Evolutionary conservation across 2,329 filamentous ascomycete species (phyloP).

Genomic region (Ceratocystis smalleyi): DNA sequence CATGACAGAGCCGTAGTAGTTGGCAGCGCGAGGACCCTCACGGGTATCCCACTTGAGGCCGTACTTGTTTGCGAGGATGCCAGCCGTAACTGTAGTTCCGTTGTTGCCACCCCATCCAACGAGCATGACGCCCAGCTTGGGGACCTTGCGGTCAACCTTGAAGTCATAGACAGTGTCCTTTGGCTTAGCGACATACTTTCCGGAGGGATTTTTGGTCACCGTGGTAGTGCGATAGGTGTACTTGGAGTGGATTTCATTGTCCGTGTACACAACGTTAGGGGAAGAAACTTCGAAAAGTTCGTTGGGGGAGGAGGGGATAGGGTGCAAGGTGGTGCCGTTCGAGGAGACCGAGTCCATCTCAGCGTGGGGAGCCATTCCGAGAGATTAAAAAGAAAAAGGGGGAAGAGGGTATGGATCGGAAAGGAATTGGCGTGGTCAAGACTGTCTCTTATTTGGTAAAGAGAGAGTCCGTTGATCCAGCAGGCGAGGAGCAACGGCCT

Average conservation of each 20-base stretch:
- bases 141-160: constrained; percentile 87
- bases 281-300: constrained; percentile 76
- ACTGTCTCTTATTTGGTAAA: constrained; percentile 36
- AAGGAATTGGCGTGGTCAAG: constrained; percentile 18
- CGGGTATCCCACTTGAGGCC: constrained; percentile 83
- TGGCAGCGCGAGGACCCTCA: constrained; percentile 68
- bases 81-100: constrained; percentile 88
- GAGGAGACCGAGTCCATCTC: constrained; percentile 40
- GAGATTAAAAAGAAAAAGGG: constrained; percentile 8
- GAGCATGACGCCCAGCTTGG: constrained; percentile 91
- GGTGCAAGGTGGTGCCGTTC: constrained; percentile 27
- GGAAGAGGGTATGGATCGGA: background rate
- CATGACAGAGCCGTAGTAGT: constrained; percentile 96
- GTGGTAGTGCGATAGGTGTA: constrained; percentile 94
- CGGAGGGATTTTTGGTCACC: constrained; percentile 52
- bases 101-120: constrained; percentile 98
- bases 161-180: constrained; percentile 89
- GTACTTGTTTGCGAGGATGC: constrained; percentile 88
- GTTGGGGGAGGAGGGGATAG: constrained; percentile 26
- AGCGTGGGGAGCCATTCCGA: constrained; percentile 82
- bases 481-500: constrained; percentile 81
- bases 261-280: constrained; percentile 82
- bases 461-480: constrained; percentile 59
- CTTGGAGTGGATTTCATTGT: constrained; percentile 75
- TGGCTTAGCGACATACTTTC: constrained; percentile 69